Percentiles rank a stretch among this genome's conserved stretches.
phyloP scores from a whole-genome alignment of 768 basidiomycete genomes.

The Butyriboletus loyo region DNA sequence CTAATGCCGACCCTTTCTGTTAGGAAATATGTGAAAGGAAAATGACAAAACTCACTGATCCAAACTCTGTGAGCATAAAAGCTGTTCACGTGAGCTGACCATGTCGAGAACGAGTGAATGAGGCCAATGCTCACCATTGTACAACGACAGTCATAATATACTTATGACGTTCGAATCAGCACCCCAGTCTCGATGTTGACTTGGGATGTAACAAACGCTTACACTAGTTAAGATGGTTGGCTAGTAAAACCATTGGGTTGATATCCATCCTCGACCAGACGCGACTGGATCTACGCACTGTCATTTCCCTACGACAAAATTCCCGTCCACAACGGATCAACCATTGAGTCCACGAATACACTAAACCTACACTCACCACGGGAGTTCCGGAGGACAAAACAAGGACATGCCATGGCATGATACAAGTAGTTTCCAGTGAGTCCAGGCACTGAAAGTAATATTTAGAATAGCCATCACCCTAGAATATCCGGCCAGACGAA shows the following conservation, averaged over 20 bases:
- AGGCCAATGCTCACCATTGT: constrained; percentile 5
- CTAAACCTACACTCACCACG: constrained; percentile 1
- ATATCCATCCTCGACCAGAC: background rate
- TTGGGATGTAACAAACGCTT: background rate
- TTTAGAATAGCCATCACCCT: constrained; percentile 5
- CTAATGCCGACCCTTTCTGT: background rate
- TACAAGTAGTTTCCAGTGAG: background rate
- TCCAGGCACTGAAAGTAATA: background rate
- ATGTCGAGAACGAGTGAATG: background rate
- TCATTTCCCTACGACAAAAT: background rate
- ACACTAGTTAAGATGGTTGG: background rate
- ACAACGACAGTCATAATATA: background rate
- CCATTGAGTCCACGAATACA: background rate
- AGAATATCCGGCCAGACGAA: background rate
- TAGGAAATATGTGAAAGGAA: background rate
- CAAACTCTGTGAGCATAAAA: constrained; percentile 14
- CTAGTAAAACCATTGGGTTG: background rate
- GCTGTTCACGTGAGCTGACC: background rate
- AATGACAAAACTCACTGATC: constrained; percentile 3
- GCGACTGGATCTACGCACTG: background rate
- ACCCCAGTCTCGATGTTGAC: no score
- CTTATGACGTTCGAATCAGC: background rate
- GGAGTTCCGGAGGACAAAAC: background rate
- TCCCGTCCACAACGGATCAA: background rate
- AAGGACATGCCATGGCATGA: background rate